Evolutionary conservation across 2,329 filamentous ascomycete genomes (phyloP).

Genomic region (Pseudofabraea citricarpa): DNA sequence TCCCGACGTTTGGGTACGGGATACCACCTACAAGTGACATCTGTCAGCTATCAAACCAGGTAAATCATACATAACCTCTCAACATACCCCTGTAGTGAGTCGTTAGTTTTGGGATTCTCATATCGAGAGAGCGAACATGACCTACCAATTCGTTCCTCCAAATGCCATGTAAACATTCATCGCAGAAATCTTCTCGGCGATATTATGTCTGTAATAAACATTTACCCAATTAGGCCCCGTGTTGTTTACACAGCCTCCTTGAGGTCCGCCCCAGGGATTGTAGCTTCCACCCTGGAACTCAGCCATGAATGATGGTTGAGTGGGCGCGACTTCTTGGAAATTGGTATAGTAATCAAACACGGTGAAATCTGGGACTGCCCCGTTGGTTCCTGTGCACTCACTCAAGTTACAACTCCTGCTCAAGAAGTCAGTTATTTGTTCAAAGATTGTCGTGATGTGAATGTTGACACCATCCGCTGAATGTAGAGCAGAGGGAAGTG

Average conservation of each 20-base stretch:
- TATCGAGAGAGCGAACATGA: too few species aligned
- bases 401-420: conserved; percentile 56
- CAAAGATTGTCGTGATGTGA: too few species aligned
- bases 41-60: too few species aligned
- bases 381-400: conserved; percentile 56
- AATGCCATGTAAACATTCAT: conserved; percentile 62
- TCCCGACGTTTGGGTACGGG: conserved; percentile 51
- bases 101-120: too few species aligned
- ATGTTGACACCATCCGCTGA: too few species aligned
- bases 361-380: conserved; percentile 47
- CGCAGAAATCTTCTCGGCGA: conserved; percentile 53
- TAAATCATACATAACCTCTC: too few species aligned
- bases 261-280: conserved; percentile 57
- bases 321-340: conserved; percentile 22
- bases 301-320: conserved; percentile 42
- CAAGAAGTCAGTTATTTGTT: too few species aligned
- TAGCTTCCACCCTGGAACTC: conserved; percentile 58
- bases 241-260: conserved; percentile 32
- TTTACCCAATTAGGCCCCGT: conserved; percentile 57
- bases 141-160: conserved; percentile 56
- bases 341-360: conserved; percentile 27
- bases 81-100: not conserved
- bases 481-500: too few species aligned
- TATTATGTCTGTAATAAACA: conserved; percentile 58
- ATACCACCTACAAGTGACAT: conserved; percentile 47